phyloP scores from a whole-genome alignment of 2,329 filamentous ascomycete genomes.

The Colletotrichum ledebouriae region DNA sequence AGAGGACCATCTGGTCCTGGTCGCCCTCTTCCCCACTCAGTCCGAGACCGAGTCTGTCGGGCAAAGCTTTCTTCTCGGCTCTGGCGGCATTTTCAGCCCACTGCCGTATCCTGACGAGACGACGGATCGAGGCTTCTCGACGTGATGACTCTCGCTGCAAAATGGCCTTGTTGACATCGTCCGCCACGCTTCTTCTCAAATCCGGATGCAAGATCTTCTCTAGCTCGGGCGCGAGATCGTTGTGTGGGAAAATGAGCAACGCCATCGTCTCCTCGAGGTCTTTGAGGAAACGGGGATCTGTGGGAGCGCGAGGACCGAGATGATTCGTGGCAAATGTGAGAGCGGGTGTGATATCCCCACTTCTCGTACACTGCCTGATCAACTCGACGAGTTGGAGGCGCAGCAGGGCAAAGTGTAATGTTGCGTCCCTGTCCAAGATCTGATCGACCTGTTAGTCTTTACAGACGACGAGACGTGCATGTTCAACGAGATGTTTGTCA shows the following conservation, averaged over 20 bases:
- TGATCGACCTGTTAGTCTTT: constrained; percentile 57
- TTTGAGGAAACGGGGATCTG: constrained; percentile 82
- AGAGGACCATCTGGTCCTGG: constrained; percentile 41
- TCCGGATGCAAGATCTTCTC: constrained; percentile 82
- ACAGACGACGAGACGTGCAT: not conserved
- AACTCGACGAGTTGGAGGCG: constrained; percentile 94
- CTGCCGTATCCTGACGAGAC: constrained; percentile 83
- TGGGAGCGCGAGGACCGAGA: constrained; percentile 87
- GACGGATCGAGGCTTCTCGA: constrained; percentile 84
- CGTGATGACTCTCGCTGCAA: constrained; percentile 78
- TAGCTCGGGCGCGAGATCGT: constrained; percentile 81
- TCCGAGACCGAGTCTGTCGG: constrained; percentile 56
- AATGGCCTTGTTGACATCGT: constrained; percentile 90
- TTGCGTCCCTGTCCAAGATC: constrained; percentile 88
- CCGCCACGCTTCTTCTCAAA: constrained; percentile 86
- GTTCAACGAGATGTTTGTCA: constrained; percentile 22
- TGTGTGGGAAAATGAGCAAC: constrained; percentile 87
- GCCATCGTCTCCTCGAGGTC: constrained; percentile 95
- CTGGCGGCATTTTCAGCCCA: constrained; percentile 82
- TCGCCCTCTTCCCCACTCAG: constrained; percentile 48
- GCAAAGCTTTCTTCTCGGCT: constrained; percentile 57
- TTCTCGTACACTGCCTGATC: constrained; percentile 80
- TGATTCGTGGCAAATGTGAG: constrained; percentile 90
- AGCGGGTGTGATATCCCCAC: constrained; percentile 82
- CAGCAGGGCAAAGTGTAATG: constrained; percentile 89